phyloP scores from a whole-genome alignment of 805 yeast genomes.

The Kluyveromyces lactis region DNA sequence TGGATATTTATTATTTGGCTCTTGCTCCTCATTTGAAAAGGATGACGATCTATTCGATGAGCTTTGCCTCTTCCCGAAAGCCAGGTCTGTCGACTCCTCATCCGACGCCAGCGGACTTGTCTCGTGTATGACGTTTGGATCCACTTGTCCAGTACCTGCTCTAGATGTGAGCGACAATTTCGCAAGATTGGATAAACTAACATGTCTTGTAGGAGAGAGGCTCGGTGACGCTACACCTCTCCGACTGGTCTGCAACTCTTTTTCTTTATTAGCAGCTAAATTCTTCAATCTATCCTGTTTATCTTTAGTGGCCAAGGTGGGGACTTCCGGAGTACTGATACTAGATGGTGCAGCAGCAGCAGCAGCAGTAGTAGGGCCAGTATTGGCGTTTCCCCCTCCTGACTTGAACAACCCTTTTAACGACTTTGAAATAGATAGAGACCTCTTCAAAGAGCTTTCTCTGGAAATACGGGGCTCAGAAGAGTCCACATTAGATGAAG shows the following conservation, averaged over 20 bases:
- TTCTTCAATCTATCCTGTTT: conserved; percentile 8
- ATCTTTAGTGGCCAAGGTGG: conserved; percentile 1
- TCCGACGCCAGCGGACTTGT: background rate
- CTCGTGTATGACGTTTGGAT: background rate
- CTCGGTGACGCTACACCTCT: background rate
- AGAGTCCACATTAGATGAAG: background rate
- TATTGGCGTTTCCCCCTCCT: background rate
- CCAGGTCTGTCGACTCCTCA: conserved; percentile 2
- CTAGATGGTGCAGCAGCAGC: conserved; percentile 9
- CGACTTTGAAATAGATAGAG: conserved; percentile 22
- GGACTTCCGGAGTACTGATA: conserved; percentile 2
- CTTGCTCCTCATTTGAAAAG: background rate
- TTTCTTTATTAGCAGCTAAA: conserved; percentile 14
- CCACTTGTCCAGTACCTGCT: background rate
- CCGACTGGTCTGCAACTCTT: conserved; percentile 8
- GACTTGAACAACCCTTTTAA: conserved; percentile 20
- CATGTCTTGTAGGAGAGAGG: conserved; percentile 5
- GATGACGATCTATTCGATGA: conserved; percentile 1
- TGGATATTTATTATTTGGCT: background rate
- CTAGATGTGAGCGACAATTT: conserved; percentile 15
- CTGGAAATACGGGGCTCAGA: conserved; percentile 6
- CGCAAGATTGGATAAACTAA: conserved; percentile 13
- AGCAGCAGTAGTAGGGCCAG: background rate
- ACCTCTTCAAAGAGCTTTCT: conserved; percentile 11
- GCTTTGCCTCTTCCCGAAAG: conserved; percentile 1